Conservation (phyloP, 768 basidiomycete genomes). For the Amanita thiersii region DNA sequence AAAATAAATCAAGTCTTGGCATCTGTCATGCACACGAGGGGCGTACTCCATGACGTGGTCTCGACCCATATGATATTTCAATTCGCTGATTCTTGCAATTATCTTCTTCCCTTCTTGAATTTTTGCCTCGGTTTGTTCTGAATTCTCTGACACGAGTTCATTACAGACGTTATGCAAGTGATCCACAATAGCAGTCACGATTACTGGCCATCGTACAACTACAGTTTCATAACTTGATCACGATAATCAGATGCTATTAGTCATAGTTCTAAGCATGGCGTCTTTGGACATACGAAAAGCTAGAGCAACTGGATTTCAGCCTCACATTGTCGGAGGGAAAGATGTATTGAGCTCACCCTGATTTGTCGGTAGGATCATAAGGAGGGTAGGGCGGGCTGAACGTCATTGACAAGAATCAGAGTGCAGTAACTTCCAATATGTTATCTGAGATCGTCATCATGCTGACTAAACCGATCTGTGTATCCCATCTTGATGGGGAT, state of each 20-base stretch:
- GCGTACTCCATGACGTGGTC: conserved; percentile 63
- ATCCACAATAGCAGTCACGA: conserved; percentile 76
- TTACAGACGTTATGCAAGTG: conserved; percentile 66
- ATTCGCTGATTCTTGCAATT: conserved; percentile 61
- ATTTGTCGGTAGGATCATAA: conserved; percentile 66
- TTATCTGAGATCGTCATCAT: background rate
- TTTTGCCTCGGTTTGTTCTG: conserved; percentile 25
- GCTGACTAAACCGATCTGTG: background rate
- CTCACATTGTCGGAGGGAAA: background rate
- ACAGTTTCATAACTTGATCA: conserved; percentile 66
- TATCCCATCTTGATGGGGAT: too few species aligned
- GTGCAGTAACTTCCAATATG: background rate
- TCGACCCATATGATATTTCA: conserved; percentile 87
- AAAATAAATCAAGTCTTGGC: conserved; percentile 1
- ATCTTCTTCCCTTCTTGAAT: conserved; percentile 73
- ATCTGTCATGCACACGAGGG: background rate
- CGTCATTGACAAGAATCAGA: conserved; percentile 11
- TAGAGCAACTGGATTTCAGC: conserved; percentile 17
- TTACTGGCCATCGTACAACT: conserved; percentile 73
- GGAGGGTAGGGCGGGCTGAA: conserved; percentile 56
- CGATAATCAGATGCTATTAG: background rate
- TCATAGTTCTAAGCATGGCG: background rate
- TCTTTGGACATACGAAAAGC: conserved; percentile 50
- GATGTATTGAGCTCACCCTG: conserved; percentile 34
- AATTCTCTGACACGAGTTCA: conserved; percentile 28